A percentile compares a stretch with the other conserved stretches of the same genome.
Evolutionary conservation across 2,329 filamentous ascomycete species (phyloP).

Genomic region (Colletotrichum somersetense): DNA sequence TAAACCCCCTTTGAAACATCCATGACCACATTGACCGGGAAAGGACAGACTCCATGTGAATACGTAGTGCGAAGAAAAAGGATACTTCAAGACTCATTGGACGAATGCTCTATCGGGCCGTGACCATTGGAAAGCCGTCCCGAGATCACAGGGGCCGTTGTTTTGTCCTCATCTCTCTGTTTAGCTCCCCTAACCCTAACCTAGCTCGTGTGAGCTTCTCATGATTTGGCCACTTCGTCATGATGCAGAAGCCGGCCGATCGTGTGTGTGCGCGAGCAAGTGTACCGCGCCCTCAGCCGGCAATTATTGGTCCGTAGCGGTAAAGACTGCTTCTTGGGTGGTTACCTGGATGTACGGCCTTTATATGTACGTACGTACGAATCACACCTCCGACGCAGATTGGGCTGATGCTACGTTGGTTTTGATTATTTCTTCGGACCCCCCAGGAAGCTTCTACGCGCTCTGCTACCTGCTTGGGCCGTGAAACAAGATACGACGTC

Average conservation of each 20-base stretch:
- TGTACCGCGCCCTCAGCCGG: neutral
- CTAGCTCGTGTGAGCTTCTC: neutral
- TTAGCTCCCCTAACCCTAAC: neutral
- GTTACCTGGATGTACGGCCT: neutral
- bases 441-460: neutral
- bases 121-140: neutral
- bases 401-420: neutral
- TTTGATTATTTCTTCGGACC: neutral
- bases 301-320: neutral
- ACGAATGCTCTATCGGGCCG: neutral
- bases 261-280: neutral
- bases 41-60: neutral
- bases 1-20: neutral
- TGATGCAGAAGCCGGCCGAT: neutral
- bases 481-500: neutral
- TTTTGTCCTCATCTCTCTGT: neutral
- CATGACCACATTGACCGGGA: neutral
- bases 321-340: neutral
- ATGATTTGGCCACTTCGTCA: neutral
- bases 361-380: neutral
- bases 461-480: neutral
- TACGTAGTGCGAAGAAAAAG: neutral
- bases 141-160: neutral
- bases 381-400: neutral
- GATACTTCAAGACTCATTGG: neutral